Base-by-base conservation (phyloP, 164 flowering plant genomes). In the Umbellularia californica region DNA sequence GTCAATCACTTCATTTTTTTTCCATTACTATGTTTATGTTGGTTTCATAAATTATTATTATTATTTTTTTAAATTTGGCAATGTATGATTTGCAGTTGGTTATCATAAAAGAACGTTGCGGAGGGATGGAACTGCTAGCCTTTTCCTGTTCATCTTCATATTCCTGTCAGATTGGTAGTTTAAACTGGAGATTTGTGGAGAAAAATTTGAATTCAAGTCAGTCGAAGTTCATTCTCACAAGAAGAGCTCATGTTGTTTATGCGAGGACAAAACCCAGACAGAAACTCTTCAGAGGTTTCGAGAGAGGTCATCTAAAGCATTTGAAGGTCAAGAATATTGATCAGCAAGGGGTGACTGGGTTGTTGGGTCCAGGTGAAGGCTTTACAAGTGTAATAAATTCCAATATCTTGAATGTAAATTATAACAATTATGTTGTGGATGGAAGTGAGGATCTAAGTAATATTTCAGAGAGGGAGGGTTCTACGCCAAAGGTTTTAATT, bases 401-500 rank as follows among this genome's bases (percentile, higher is more conserved):
- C 2, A 79, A 70, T 30, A 79, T 76, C 52, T 79, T 77, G 24
- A 79, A 81, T 41, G 85, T 78, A 75, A 81, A 75, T 51, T 79
- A 69, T 71, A 74, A 82, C 77, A 63, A 80, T 63, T 83, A 87
- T 83, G 92, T 90, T 35, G 78, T 82, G 76, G 90, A 74, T 75
- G 86, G 85, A 50, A 84, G 82, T 64, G 87, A 82, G 68, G 82
- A 72, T 73, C 70, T 69, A 11, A 75, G 76, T 28, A 79, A 55
- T 70, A 14, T 84, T 68, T 79, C 84, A 5, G 83, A 70, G 70
- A 80, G 70, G 65, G 84, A 72, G 66, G 82, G 82, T 24, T 76
- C 85, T 1, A 65, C 55, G 5, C 68, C 83, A 35, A 90, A 87
- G 82, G 82, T 92, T 75, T 70, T 83, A 75, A 90, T 95, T 82